Conservation (phyloP, 1,284 basidiomycete genomes). For the Fereydounia khargensis region DNA sequence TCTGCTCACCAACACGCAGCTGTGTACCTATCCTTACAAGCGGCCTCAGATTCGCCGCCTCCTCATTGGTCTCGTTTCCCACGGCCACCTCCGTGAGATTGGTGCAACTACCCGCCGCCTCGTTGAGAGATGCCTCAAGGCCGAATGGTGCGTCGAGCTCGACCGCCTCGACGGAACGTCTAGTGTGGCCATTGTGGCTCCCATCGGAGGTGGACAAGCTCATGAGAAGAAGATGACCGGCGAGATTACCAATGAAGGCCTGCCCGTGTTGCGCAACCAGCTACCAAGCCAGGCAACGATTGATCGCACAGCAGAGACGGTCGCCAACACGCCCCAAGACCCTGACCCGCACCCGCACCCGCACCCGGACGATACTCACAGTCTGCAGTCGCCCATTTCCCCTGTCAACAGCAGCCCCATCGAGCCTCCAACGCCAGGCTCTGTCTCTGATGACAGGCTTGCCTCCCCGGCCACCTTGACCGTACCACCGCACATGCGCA, state of each 20-base stretch:
- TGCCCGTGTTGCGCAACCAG: slow-evolving; percentile 23
- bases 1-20: slow-evolving; percentile 88
- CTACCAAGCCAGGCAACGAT: slow-evolving; percentile 12
- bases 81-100: slow-evolving; percentile 68
- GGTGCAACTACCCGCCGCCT: slow-evolving; percentile 82
- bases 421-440: too few species aligned
- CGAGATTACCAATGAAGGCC: slow-evolving; percentile 17
- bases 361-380: too few species aligned
- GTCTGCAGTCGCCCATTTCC: too few species aligned
- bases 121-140: slow-evolving; percentile 83
- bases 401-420: slow-evolving; percentile 3
- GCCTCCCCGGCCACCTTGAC: slow-evolving; percentile 10
- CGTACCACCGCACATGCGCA: slow-evolving; percentile 8
- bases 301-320: slow-evolving; percentile 8
- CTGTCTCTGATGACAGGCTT: too few species aligned
- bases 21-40: slow-evolving; percentile 81
- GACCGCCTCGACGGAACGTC: slow-evolving; percentile 33
- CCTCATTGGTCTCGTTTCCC: slow-evolving; percentile 74
- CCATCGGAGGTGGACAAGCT: slow-evolving; percentile 29
- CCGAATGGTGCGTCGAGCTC: slow-evolving; percentile 72
- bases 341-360: slow-evolving; percentile 1
- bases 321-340: slow-evolving; percentile 16
- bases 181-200: slow-evolving; percentile 16
- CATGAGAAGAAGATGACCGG: slow-evolving; percentile 25
- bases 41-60: slow-evolving; percentile 80